Conservation (phyloP, 257 asterid genomes). For the Solanum rostratum region DNA sequence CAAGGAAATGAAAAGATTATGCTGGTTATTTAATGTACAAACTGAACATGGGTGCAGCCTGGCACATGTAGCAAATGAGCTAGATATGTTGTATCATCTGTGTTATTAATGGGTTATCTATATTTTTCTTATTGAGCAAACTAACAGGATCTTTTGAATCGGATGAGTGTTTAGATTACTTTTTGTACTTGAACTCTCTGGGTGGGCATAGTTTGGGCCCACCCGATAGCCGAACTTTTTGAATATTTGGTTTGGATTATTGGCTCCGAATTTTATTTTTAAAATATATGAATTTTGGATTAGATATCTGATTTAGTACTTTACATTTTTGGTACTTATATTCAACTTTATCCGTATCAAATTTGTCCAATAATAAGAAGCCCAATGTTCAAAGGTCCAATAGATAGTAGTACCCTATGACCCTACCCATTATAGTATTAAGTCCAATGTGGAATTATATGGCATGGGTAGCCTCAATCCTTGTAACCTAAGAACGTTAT, state of each 20-base stretch:
- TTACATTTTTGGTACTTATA: background rate
- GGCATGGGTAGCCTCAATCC: background rate
- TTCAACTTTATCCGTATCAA: background rate
- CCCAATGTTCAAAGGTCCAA: background rate
- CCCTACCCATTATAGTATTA: background rate
- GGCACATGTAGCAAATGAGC: background rate
- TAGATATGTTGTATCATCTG: background rate
- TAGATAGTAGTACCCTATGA: background rate
- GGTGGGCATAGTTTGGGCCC: background rate
- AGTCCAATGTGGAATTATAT: background rate
- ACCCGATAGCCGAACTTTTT: background rate
- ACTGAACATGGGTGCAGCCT: background rate
- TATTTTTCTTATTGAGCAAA: background rate
- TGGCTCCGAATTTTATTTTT: background rate
- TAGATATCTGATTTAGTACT: background rate
- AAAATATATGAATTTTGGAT: background rate
- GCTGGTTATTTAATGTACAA: background rate
- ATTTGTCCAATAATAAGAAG: background rate
- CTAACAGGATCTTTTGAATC: background rate
- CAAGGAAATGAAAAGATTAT: background rate
- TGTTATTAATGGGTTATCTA: background rate
- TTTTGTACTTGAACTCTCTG: background rate
- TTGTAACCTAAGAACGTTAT: background rate
- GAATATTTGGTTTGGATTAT: background rate
- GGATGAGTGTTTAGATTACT: background rate